phyloP scores from a whole-genome alignment of 1,284 basidiomycete species.

The Apiotrichum laibachii region DNA sequence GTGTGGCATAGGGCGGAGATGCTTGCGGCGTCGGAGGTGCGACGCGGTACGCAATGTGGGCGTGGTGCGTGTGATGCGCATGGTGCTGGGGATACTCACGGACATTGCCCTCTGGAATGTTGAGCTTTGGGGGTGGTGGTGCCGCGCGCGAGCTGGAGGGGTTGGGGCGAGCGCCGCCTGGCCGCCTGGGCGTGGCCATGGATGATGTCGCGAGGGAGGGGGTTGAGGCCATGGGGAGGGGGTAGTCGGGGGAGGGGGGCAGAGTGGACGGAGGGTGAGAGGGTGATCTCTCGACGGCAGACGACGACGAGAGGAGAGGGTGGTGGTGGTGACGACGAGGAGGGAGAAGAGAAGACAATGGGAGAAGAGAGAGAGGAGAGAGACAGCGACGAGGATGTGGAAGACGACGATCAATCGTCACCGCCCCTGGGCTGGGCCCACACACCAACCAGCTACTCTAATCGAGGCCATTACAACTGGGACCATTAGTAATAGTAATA shows the following conservation, averaged over 20 bases:
- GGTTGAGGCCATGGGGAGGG: conserved; percentile 2
- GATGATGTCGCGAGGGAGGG: background rate
- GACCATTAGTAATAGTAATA: too few species aligned
- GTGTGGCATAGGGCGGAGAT: too few species aligned
- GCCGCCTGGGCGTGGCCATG: conserved; percentile 17
- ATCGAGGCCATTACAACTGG: too few species aligned
- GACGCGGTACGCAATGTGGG: too few species aligned
- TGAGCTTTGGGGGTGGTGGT: conserved; percentile 31
- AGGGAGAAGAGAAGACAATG: background rate
- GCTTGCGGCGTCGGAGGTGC: too few species aligned
- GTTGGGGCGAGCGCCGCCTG: conserved; percentile 23
- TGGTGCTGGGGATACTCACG: conserved; percentile 37
- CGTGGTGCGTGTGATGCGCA: background rate
- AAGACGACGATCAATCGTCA: too few species aligned
- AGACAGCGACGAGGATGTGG: background rate
- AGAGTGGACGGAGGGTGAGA: background rate
- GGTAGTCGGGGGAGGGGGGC: background rate
- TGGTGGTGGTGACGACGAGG: background rate
- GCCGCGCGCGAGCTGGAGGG: conserved; percentile 16
- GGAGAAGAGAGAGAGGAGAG: background rate
- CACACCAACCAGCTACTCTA: too few species aligned
- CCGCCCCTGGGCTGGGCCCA: too few species aligned
- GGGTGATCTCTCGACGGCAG: background rate
- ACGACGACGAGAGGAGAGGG: background rate
- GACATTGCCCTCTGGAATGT: conserved; percentile 49